Evolutionary conservation across 1,139 yeast genomes (phyloP).

Genomic region (Saccharomyces hybrid): DNA sequence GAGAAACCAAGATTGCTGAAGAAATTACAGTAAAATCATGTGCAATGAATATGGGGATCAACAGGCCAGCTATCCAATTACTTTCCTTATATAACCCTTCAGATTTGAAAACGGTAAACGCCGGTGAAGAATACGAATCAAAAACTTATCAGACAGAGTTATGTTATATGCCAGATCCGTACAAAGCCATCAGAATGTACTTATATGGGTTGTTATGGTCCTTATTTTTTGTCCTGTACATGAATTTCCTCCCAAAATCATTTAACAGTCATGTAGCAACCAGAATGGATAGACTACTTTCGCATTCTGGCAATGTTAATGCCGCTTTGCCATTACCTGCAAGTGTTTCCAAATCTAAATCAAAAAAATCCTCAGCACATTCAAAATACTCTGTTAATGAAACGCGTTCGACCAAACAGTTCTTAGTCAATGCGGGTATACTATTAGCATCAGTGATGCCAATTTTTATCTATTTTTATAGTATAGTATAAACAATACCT

Average conservation of each 20-base stretch:
- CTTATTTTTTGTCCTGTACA: constrained; percentile 18
- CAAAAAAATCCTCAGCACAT: background rate
- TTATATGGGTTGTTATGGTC: constrained; percentile 19
- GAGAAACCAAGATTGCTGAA: constrained; percentile 39
- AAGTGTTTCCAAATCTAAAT: constrained; percentile 4
- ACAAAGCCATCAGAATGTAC: constrained; percentile 42
- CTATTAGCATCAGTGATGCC: constrained; percentile 8
- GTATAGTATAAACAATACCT: background rate
- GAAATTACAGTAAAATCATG: constrained; percentile 85
- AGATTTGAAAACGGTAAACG: constrained; percentile 13
- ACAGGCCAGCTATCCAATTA: constrained; percentile 77
- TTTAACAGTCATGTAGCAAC: constrained; percentile 16
- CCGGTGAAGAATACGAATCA: background rate
- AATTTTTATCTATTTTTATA: constrained; percentile 12
- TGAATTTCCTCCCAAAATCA: constrained; percentile 16
- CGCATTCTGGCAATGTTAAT: background rate
- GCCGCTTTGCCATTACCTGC: constrained; percentile 15
- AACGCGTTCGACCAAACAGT: constrained; percentile 2
- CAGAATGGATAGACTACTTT: constrained; percentile 8
- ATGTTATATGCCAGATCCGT: constrained; percentile 72
- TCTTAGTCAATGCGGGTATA: constrained; percentile 7
- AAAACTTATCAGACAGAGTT: constrained; percentile 23
- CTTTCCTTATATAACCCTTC: constrained; percentile 53
- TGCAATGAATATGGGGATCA: constrained; percentile 89
- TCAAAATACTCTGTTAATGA: constrained; percentile 9